These are phyloP conservation scores for Candida krabiensis DNA, from an alignment of 805 yeast genomes.

Conservation along the genomic window DNA sequence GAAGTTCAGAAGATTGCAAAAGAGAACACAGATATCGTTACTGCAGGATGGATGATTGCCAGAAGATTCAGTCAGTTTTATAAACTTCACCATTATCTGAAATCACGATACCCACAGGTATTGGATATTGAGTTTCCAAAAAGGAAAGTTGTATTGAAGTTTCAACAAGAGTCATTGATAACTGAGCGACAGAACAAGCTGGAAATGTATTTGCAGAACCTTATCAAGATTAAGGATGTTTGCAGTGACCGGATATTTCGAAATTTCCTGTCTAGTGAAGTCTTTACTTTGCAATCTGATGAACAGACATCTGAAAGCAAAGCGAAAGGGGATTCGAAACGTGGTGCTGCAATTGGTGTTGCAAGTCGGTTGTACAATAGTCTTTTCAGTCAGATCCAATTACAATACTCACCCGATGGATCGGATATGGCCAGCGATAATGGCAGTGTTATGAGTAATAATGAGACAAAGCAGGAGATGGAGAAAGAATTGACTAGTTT, in stretches of 20 bases:
- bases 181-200: slow-evolving; percentile 63
- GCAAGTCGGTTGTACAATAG: slow-evolving; percentile 34
- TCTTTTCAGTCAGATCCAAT: slow-evolving; percentile 25
- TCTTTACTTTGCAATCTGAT: slow-evolving; percentile 38
- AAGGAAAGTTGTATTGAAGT: slow-evolving; percentile 65
- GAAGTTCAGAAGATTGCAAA: slow-evolving; percentile 59
- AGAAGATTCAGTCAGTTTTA: slow-evolving; percentile 84
- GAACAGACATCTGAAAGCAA: slow-evolving; percentile 10
- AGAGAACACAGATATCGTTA: slow-evolving; percentile 35
- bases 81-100: slow-evolving; percentile 65
- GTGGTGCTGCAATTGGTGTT: slow-evolving; percentile 21
- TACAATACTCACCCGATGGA: background rate
- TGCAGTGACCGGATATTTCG: slow-evolving; percentile 75
- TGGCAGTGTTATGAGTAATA: slow-evolving; percentile 18
- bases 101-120: slow-evolving; percentile 50
- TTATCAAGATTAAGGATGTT: slow-evolving; percentile 63
- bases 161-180: slow-evolving; percentile 61
- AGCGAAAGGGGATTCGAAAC: slow-evolving; percentile 10
- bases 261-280: slow-evolving; percentile 73
- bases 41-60: slow-evolving; percentile 89
- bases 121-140: slow-evolving; percentile 55
- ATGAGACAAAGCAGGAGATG: slow-evolving; percentile 38
- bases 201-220: slow-evolving; percentile 57
- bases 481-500: slow-evolving; percentile 53
- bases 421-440: background rate